Evolutionary conservation across 106 monocot species (phyloP).

Genomic region (Platanthera zijinensis): DNA sequence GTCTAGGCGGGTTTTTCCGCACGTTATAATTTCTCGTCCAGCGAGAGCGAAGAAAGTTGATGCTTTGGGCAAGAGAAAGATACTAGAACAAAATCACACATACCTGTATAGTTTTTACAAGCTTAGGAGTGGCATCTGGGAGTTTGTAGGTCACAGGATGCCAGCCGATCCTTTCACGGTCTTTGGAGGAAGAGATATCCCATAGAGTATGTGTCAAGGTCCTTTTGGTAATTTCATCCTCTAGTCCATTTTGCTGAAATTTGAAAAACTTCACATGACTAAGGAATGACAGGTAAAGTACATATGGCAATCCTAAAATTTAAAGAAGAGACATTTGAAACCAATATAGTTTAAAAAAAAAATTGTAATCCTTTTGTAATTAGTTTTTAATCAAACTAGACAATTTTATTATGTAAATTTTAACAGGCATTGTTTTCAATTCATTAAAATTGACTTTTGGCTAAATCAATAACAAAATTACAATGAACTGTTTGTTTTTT

Average conservation of each 20-base stretch:
- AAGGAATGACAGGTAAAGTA: background rate
- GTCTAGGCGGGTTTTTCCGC: too few relatives aligned
- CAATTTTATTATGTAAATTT: too few relatives aligned
- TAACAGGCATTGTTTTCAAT: too few relatives aligned
- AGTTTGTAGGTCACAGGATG: constrained; percentile 92
- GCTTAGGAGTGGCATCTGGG: constrained; percentile 64
- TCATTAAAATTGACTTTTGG: too few relatives aligned
- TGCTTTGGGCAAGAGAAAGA: background rate
- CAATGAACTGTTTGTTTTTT: too few relatives aligned
- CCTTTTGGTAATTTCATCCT: constrained; percentile 80
- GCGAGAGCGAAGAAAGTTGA: too few relatives aligned
- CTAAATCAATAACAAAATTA: too few relatives aligned
- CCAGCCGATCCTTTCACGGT: constrained; percentile 79
- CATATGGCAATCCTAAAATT: too few relatives aligned
- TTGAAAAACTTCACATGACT: background rate
- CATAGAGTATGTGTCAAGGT: constrained; percentile 76
- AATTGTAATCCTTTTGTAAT: too few relatives aligned
- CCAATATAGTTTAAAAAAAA: too few relatives aligned
- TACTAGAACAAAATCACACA: background rate
- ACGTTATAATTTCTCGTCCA: background rate
- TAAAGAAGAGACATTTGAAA: too few relatives aligned
- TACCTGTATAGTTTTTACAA: constrained; percentile 80
- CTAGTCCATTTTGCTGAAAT: constrained; percentile 67
- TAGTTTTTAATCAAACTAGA: too few relatives aligned
- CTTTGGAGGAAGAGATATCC: constrained; percentile 78